phyloP scores from a whole-genome alignment of 768 basidiomycete genomes.

The Pilatotrama ljubarskyi region DNA sequence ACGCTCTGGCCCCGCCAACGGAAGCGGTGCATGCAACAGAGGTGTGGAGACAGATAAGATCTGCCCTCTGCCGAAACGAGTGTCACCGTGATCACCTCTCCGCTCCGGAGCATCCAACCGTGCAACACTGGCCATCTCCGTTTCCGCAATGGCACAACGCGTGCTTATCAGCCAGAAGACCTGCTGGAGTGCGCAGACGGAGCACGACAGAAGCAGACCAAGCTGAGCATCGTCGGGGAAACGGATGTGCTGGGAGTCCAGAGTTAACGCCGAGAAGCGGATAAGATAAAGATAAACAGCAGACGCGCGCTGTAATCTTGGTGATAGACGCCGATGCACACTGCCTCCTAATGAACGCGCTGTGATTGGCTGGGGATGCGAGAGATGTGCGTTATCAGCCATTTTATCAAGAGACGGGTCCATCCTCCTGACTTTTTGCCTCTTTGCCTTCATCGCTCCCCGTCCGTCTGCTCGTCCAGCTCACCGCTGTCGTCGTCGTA shows the following conservation, averaged over 20 bases:
- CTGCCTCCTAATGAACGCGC: slow-evolving; percentile 13
- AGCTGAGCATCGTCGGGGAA: background rate
- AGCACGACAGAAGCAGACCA: no score
- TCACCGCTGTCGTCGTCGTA: slow-evolving; percentile 4
- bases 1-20: background rate
- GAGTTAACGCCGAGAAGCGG: background rate
- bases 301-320: background rate
- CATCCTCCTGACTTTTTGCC: slow-evolving; percentile 20
- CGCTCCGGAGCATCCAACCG: slow-evolving; percentile 6
- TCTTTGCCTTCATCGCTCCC: slow-evolving; percentile 22
- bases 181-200: no score
- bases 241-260: background rate
- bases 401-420: slow-evolving; percentile 21
- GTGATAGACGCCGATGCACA: slow-evolving; percentile 16
- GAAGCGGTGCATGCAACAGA: slow-evolving; percentile 5
- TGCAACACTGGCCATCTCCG: background rate
- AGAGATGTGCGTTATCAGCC: slow-evolving; percentile 19
- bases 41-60: slow-evolving; percentile 14
- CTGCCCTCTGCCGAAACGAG: slow-evolving; percentile 9
- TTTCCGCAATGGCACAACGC: background rate
- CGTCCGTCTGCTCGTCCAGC: slow-evolving; percentile 6
- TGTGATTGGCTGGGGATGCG: slow-evolving; percentile 11
- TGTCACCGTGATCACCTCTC: background rate
- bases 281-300: slow-evolving; percentile 20
- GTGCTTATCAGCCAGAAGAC: no score